Evolutionary conservation across 163 green algal species (phyloP), one percentile per base, ranked within the genome.

Genomic region (Chlamydomonas reinhardtii): DNA sequence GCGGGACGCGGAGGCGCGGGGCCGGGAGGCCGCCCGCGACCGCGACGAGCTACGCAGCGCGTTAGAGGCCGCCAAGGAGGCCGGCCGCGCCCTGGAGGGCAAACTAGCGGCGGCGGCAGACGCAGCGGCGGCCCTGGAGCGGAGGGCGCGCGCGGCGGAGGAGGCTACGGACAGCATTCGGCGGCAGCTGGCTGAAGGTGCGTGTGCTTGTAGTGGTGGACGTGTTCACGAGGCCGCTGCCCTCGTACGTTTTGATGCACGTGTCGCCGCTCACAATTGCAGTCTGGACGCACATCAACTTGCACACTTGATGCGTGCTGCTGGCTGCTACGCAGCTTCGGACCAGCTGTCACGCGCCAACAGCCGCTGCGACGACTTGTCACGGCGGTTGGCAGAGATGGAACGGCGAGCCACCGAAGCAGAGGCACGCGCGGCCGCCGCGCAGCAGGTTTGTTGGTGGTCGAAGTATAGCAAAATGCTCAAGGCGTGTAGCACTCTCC

Each of bases 171-270:
- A 76, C n/a, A 54, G 32, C 8, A 24, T 65, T 1, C 65, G 75
- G 27, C 34, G 69, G 2, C 80, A 86, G 70, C 27, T 86, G 34
- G 35, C 54, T 56, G 70, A 86, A 29, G 80, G 78, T 85, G 48
- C n/a, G 54, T 37, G 70, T 56, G 31, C 39, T 19, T 19, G 68
- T 74, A 12, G 25, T 31, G 4, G n/a, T n/a, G n/a, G n/a, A n/a
- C n/a, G n/a, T n/a, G n/a, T n/a, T n/a, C n/a, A n/a, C n/a, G n/a
- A n/a, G n/a, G 39, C 8, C 39, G 39, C 8, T 8, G 39, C 8
- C 39, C 39, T 48, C 39, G 39, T 8, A 48, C 39, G 39, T 48
- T 48, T 48, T 48, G 5, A 48, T 8, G 39, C 39, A 48, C 39
- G 39, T 48, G 8, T 8, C 5, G 8, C 5, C 39, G 8, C 39